Evolutionary conservation across 106 monocot species (phyloP).

Genomic region (Chionographis japonica): DNA sequence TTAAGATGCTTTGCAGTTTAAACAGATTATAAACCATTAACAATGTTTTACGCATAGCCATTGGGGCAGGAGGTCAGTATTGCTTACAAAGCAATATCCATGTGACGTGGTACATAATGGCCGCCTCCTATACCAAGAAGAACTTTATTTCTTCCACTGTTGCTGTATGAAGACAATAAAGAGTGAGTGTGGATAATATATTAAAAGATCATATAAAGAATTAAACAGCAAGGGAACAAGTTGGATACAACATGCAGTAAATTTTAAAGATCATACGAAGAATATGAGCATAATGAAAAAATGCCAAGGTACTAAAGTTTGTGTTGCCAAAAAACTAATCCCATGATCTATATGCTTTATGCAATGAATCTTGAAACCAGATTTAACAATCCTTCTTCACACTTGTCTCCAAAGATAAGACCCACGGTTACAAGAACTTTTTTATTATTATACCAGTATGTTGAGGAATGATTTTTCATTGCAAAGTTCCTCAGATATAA

Average conservation of each 20-base stretch:
- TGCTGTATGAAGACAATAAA: constrained; percentile 34
- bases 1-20: neutral
- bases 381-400: no score
- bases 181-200: neutral
- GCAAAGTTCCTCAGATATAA: neutral
- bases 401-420: no score
- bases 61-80: neutral
- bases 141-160: constrained; percentile 48
- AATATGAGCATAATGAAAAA: no score
- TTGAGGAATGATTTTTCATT: neutral
- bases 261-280: no score
- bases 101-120: constrained; percentile 94
- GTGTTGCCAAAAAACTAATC: no score
- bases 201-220: neutral
- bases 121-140: constrained; percentile 96
- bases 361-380: no score
- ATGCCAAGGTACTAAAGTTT: no score
- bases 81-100: constrained; percentile 84
- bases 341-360: no score
- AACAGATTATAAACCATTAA: neutral
- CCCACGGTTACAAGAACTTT: no score
- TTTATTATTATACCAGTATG: neutral
- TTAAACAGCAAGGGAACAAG: no score
- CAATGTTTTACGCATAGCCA: no score
- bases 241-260: no score